Conservation (phyloP, 176 grass and related monocot species). For the Lolium rigidum region DNA sequence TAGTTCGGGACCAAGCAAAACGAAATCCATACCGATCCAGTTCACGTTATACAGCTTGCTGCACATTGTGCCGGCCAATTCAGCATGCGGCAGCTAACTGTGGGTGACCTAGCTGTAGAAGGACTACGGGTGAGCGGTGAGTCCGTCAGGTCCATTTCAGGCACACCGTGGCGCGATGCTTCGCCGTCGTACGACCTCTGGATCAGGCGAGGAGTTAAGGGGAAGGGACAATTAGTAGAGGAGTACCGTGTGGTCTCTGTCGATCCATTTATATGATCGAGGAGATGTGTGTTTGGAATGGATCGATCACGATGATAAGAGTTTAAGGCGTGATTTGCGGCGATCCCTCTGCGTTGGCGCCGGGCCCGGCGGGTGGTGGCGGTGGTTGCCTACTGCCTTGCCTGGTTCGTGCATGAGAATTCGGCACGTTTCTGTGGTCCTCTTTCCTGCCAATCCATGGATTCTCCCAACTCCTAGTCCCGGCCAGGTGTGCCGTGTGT, state of each 20-base stretch:
- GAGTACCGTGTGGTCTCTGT: background rate
- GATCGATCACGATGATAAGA: background rate
- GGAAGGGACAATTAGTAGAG: too few relatives aligned
- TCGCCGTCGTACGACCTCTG: background rate
- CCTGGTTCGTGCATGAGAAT: background rate
- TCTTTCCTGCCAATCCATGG: too few relatives aligned
- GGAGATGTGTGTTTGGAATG: background rate
- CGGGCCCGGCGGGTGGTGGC: background rate
- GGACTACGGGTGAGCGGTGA: too few relatives aligned
- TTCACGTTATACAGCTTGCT: background rate
- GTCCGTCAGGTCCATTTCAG: background rate
- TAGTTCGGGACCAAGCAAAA: constrained; percentile 12
- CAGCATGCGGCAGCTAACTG: too few relatives aligned
- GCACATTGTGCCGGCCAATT: background rate
- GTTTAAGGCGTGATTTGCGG: too few relatives aligned
- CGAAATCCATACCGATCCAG: background rate
- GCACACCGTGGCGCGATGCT: background rate
- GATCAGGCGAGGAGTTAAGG: background rate
- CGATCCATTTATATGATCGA: background rate
- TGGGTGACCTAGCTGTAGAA: too few relatives aligned
- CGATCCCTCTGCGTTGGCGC: too few relatives aligned
- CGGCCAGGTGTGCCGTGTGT: background rate
- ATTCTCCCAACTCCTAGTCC: background rate
- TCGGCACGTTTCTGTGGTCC: background rate
- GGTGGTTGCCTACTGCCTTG: too few relatives aligned